A percentile compares a stretch with the other conserved stretches of the same genome.
Evolutionary conservation across 2,329 filamentous ascomycete genomes (phyloP).

Genomic region (Nothophaeocryptopus gaeumannii): DNA sequence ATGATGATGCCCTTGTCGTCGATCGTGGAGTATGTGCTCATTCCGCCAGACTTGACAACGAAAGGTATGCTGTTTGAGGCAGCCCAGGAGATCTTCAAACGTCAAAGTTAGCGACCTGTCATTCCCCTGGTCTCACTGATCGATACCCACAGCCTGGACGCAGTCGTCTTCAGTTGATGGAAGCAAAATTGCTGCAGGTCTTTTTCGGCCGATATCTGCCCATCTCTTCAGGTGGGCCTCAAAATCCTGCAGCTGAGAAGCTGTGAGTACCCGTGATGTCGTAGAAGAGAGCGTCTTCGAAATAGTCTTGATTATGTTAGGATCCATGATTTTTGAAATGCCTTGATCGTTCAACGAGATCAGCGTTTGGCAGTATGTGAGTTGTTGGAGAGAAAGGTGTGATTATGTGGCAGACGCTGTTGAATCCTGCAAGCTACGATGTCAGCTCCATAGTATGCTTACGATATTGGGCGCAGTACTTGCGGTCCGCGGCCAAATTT

Average conservation of each 20-base stretch:
- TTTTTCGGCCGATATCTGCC: slow-evolving; percentile 1
- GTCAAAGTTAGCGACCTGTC: neutral
- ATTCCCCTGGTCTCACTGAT: neutral
- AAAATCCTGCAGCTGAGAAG: neutral
- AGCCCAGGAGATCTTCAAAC: too few relatives aligned
- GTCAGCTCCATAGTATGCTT: neutral
- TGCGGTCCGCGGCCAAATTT: neutral
- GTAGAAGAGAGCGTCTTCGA: too few relatives aligned
- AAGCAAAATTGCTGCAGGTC: slow-evolving; percentile 1
- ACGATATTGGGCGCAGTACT: neutral
- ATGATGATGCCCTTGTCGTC: slow-evolving; percentile 27
- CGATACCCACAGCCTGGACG: neutral
- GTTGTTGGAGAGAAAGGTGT: neutral
- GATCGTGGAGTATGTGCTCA: slow-evolving; percentile 31
- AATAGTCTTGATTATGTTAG: neutral
- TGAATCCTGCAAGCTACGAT: neutral
- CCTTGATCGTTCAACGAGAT: neutral
- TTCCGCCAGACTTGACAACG: slow-evolving; percentile 26
- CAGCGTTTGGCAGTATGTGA: neutral
- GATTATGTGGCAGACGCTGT: neutral
- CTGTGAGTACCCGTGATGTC: neutral
- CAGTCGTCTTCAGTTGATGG: slow-evolving; percentile 1
- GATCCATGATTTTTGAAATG: neutral
- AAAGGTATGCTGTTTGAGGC: slow-evolving; percentile 21
- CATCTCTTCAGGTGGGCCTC: slow-evolving; percentile 2